Evolutionary conservation across 1,284 basidiomycete species (phyloP), one percentile per base, ranked within the genome.

Genomic region (Coriolopsis trogii): DNA sequence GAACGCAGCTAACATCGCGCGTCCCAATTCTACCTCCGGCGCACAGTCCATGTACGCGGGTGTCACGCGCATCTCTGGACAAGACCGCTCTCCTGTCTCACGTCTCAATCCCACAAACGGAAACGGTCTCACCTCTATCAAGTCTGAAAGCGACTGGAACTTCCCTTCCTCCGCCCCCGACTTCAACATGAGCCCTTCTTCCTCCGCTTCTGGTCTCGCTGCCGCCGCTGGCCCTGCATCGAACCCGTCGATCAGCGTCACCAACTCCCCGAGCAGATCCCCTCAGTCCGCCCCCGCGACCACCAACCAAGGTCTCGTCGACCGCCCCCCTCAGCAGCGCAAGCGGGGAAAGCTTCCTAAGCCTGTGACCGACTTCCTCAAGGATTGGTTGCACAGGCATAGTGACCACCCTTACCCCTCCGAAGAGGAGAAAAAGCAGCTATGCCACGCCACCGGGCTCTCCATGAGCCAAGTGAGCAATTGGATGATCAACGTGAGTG

Each of bases 401-500:
- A 88, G 89, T 3, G 88, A 91, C 66, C 91, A 95, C 63, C 92
- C 92, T 8, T 95, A 95, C 67, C 93, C 92, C 20, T 89, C 85
- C 57, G 91, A 95, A 67, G 90, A 93, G 61, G 92, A 95, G 76
- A 95, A 95, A 74, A 91, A 93, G 64, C 85, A 88, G 64, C 73
- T 95, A 53, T 94, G 92, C 71, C 82, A 87, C 63, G 85, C 87
- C 42, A 95, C 91, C 0, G 89, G 89, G 13, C 73, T 95, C 56
- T 90, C 84, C 68, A 93, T 94, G 85, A 87, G 81, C 68, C 91
- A 94, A 70, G 90, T 94, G 1, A 89, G 87, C 51, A 93, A 93
- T 67, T 93, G 90, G 90, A 93, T 93, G 87, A 93, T 93, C 64
- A 92, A 93, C 61, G 90, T 91, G 50, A 61, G 89, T 78, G 46